These are phyloP conservation scores for Bauhinia variegata DNA, from an alignment of 306 rosid genomes.

Conservation along the genomic window DNA sequence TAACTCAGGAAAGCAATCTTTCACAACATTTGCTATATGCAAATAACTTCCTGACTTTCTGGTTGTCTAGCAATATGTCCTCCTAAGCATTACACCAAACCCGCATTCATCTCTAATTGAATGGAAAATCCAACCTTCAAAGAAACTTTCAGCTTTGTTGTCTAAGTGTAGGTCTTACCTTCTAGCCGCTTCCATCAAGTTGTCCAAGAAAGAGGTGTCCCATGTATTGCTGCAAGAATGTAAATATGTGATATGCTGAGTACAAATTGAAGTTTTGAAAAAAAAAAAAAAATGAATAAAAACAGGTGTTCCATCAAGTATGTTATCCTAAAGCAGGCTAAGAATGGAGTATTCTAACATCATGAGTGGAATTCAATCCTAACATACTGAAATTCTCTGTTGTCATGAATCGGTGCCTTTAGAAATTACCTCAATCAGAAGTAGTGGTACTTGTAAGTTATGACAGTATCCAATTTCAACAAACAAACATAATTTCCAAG, in stretches of 20 bases:
- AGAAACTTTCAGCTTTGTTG: too few relatives aligned
- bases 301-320: constrained; percentile 6
- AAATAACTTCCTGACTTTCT: too few relatives aligned
- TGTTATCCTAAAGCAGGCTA: constrained; percentile 4
- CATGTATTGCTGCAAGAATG: constrained; percentile 80
- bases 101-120: too few relatives aligned
- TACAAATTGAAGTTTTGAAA: constrained; percentile 23
- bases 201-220: constrained; percentile 91
- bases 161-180: not conserved
- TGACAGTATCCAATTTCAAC: not conserved
- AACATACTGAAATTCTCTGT: too few relatives aligned
- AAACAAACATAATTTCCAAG: not conserved
- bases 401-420: constrained; percentile 16
- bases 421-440: not conserved
- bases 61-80: too few relatives aligned
- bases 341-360: not conserved
- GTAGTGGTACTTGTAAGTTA: not conserved
- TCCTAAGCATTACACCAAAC: too few relatives aligned
- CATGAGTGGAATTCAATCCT: not conserved
- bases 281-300: not conserved
- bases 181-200: constrained; percentile 77
- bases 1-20: too few relatives aligned
- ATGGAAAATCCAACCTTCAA: too few relatives aligned
- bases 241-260: not conserved
- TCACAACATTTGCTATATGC: too few relatives aligned